Evolutionary conservation across 225 moss, liverwort and hornwort species (phyloP).

Genomic region (Sphagnum tenellum): DNA sequence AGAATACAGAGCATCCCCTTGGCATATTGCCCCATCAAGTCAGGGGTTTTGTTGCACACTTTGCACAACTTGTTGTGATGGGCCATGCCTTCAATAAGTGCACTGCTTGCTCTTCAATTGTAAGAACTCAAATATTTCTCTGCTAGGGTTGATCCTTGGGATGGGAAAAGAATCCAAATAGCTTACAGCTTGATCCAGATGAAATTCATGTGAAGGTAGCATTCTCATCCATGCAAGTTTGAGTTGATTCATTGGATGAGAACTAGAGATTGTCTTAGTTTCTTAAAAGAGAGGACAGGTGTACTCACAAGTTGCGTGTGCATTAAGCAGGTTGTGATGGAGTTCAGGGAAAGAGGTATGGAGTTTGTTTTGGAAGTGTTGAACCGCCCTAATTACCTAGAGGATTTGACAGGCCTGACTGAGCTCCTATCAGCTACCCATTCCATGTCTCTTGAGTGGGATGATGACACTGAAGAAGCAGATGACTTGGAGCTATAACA

Average conservation of each 20-base stretch:
- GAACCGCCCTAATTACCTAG: constrained; percentile 85
- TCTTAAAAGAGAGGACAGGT: constrained; percentile 1
- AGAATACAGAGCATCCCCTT: constrained; percentile 63
- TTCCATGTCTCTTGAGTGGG: constrained; percentile 66
- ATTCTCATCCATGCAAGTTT: too few relatives aligned
- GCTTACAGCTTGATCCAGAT: too few relatives aligned
- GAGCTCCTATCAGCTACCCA: constrained; percentile 72
- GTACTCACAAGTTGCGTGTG: neutral
- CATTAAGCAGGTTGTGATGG: constrained; percentile 64
- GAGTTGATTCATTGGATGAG: too few relatives aligned
- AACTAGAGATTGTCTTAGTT: neutral
- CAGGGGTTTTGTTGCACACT: constrained; percentile 87
- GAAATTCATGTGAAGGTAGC: too few relatives aligned
- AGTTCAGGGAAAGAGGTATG: constrained; percentile 60
- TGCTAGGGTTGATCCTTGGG: too few relatives aligned
- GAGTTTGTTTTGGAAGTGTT: constrained; percentile 79
- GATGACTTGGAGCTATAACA: constrained; percentile 26
- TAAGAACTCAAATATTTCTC: constrained; percentile 12
- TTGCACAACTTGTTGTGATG: constrained; percentile 71
- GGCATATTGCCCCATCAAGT: constrained; percentile 99
- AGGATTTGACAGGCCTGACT: constrained; percentile 92
- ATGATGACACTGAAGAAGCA: constrained; percentile 57
- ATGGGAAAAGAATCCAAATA: too few relatives aligned
- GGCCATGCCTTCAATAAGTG: constrained; percentile 97
- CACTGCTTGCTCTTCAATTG: constrained; percentile 84